Evolutionary conservation across 176 grass and related monocot species (phyloP).

Genomic region (Oryza glaberrima): DNA sequence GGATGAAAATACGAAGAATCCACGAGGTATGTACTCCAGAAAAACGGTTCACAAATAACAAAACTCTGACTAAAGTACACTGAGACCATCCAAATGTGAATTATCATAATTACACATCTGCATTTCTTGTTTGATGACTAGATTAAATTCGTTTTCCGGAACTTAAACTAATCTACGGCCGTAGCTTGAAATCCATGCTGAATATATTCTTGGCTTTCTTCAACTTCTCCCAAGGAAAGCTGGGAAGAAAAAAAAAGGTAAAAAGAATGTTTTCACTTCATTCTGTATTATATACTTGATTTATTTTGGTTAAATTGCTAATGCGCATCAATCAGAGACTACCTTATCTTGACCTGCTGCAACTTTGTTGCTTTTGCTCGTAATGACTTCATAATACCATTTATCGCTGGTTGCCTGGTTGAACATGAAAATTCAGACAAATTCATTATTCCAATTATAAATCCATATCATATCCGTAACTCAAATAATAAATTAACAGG

Average conservation of each 20-base stretch:
- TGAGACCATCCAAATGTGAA: neutral
- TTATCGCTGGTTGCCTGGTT: no score
- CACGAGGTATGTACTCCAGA: neutral
- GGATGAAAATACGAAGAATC: neutral
- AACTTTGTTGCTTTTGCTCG: no score
- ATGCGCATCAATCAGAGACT: no score
- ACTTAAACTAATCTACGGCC: neutral
- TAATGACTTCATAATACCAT: no score
- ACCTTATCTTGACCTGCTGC: no score
- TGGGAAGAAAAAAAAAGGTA: neutral
- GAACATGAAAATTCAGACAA: no score
- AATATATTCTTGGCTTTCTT: neutral
- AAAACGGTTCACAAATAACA: neutral
- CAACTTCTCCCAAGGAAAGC: neutral
- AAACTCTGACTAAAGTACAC: neutral
- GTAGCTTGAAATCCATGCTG: neutral
- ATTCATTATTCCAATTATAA: no score
- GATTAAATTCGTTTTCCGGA: neutral
- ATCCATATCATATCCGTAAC: no score
- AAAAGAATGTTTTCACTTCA: no score
- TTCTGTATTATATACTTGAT: no score
- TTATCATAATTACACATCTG: neutral
- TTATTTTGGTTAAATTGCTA: no score
- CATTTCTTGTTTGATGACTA: neutral
- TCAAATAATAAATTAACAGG: no score